Evolutionary conservation across 352 stramenopile genomes (phyloP), one percentile per base, ranked within the genome.

Genomic region (Stramenopiles sp.): DNA sequence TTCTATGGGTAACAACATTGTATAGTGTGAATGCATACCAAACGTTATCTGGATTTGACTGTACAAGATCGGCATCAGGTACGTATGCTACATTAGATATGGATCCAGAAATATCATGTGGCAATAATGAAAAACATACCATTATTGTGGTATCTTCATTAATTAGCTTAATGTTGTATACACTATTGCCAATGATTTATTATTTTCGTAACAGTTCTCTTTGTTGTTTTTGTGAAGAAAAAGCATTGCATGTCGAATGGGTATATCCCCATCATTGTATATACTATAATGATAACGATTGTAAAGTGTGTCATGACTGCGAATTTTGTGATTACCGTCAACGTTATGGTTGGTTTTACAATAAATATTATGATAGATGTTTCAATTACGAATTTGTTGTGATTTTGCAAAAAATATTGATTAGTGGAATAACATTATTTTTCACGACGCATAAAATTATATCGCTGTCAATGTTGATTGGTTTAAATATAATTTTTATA

Each of bases 331-430:
- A 76, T 33, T 33, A 76, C 30, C 65, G 65, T 20, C 65, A 76
- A 76, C 65, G 65, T 7, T 76, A 76, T 33, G 65, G 65, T 20
- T 76, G 65, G 65, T 33, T 76, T 31, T 76, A 33, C 31, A 33
- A 13, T 7, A 76, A 76, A 33, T 76, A 76, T 20, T 20, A 33
- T 20, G 30, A 31, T 7, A 33, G 13, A 20, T 76, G 30, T 33
- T 76, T 33, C 13, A 7, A 33, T 13, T 76, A 33, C 30, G 65
- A 76, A 76, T 76, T 33, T 33, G 65, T 76, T 13, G 65, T 76
- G 65, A 31, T 76, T 13, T 76, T 76, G 30, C 65, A 33, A 33
- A 76, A 76, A 76, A 33, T 76, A 33, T 31, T 1, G 4, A 76
- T 76, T 33, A 33, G 30, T 20, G 31, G 30, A 20, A 20, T 76